phyloP scores from a whole-genome alignment of 768 basidiomycete species.

The Pleurotus eryngii region DNA sequence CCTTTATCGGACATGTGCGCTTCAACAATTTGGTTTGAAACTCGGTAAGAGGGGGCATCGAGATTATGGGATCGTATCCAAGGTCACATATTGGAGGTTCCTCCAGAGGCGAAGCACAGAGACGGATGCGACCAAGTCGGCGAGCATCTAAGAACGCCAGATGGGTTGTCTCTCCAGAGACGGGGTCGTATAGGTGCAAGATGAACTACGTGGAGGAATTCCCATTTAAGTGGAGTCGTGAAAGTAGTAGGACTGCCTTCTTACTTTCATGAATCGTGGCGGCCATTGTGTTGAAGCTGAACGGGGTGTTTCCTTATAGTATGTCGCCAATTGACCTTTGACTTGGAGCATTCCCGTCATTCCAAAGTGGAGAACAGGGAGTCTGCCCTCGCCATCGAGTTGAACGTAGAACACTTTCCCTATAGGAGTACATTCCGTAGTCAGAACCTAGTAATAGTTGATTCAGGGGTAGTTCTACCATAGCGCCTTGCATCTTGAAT shows the following conservation, averaged over 20 bases:
- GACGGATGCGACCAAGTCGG: slow-evolving; percentile 66
- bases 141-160: slow-evolving; percentile 73
- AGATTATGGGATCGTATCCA: slow-evolving; percentile 76
- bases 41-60: slow-evolving; percentile 54
- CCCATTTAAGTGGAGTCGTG: not conserved
- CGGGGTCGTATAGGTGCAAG: slow-evolving; percentile 47
- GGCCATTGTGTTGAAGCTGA: slow-evolving; percentile 52
- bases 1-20: slow-evolving; percentile 66
- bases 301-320: slow-evolving; percentile 46
- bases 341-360: slow-evolving; percentile 85
- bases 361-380: slow-evolving; percentile 77
- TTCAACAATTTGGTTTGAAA: slow-evolving; percentile 48
- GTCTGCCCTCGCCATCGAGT: slow-evolving; percentile 55
- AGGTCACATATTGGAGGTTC: slow-evolving; percentile 72
- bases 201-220: slow-evolving; percentile 45
- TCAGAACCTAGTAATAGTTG: not conserved
- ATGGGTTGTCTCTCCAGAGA: slow-evolving; percentile 36
- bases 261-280: slow-evolving; percentile 63
- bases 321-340: slow-evolving; percentile 43
- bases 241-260: not conserved
- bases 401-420: slow-evolving; percentile 69
- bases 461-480: slow-evolving; percentile 29
- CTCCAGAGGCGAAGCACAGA: slow-evolving; percentile 49
- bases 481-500: slow-evolving; percentile 49
- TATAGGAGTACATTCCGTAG: slow-evolving; percentile 15